A percentile compares a stretch with the other conserved stretches of the same genome.
phyloP scores from a whole-genome alignment of 768 basidiomycete genomes.

The Mycena vitilis region DNA sequence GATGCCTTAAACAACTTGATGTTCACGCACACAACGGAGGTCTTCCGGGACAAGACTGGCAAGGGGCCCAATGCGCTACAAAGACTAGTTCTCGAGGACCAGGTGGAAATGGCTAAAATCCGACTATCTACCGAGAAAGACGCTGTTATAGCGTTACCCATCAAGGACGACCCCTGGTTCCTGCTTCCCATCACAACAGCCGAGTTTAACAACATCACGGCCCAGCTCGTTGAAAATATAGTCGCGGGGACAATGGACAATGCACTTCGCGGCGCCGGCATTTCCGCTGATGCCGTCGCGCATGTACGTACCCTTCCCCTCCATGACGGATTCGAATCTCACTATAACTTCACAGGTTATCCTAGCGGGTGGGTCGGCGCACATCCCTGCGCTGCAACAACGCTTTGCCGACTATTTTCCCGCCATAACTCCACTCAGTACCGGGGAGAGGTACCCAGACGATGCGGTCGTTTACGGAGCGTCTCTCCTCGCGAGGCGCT shows the following conservation, averaged over 20 bases:
- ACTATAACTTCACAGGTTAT: background rate
- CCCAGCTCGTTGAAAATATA: background rate
- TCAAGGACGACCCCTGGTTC: background rate
- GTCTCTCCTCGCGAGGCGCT: background rate
- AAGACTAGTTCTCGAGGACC: background rate
- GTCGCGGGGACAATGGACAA: background rate
- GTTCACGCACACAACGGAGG: background rate
- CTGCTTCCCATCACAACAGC: background rate
- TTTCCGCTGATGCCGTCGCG: background rate
- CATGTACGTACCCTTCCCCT: background rate
- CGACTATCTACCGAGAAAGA: background rate
- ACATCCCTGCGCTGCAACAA: background rate
- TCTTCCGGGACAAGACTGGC: background rate
- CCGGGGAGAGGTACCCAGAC: background rate
- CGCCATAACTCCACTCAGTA: background rate
- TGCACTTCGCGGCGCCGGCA: background rate
- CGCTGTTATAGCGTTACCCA: background rate
- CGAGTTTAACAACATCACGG: background rate
- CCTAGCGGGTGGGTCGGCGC: constrained; percentile 1
- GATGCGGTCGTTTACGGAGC: constrained; percentile 17
- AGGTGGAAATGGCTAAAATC: constrained; percentile 13
- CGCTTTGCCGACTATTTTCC: background rate
- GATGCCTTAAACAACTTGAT: background rate
- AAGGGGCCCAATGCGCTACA: background rate
- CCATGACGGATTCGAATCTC: background rate